Evolutionary conservation across 2,329 filamentous ascomycete species (phyloP), one percentile per base, ranked within the genome.

Genomic region (Thelonectria olida): DNA sequence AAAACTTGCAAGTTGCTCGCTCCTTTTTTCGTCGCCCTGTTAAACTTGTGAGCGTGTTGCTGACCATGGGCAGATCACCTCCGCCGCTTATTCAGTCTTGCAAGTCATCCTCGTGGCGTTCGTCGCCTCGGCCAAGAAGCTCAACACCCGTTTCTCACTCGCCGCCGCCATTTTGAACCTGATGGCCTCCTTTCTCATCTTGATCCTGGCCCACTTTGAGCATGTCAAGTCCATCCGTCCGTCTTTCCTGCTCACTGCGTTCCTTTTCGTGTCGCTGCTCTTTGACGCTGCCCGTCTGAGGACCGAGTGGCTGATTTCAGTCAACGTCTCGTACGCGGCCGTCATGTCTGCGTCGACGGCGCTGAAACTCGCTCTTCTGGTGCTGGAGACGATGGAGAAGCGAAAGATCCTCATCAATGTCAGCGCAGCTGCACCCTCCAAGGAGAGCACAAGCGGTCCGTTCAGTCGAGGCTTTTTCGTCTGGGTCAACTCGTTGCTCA

Each of bases 381-480:
- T 67, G 3, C 55, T 76, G 0, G 74, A 76, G 27, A 72, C 69
- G 1, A 56, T 75, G 0, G 75, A 77, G 54, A 77, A 76, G 61
- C 69, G 73, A 7, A 59, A 38, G 7, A 74, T 76, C 1, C 50
- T 77, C 20, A 63, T 76, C 4, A 73, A 82, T 5, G 71, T 84
- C 3, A 82, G 79, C 47, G 71, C 73, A n/a, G n/a, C n/a, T 1
- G 62, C 68, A 2, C 78, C 76, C 41, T 82, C 84, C 1, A 79
- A 77, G 0, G 86, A 88, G 67, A 80, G 80, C 3, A 85, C 81
- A 2, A 82, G 80, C 19, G 75, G 75, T 0, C 74, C 72, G 0
- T 64, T 76, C 2, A 73, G 59, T 25, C 71, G 73, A 1, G 73
- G 74, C 0, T 71, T 76, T 54, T 77, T 76, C 27, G 58, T 75